Conservation (phyloP, 2,329 filamentous ascomycete species). For the Pyrenophora tritici-repentis region DNA sequence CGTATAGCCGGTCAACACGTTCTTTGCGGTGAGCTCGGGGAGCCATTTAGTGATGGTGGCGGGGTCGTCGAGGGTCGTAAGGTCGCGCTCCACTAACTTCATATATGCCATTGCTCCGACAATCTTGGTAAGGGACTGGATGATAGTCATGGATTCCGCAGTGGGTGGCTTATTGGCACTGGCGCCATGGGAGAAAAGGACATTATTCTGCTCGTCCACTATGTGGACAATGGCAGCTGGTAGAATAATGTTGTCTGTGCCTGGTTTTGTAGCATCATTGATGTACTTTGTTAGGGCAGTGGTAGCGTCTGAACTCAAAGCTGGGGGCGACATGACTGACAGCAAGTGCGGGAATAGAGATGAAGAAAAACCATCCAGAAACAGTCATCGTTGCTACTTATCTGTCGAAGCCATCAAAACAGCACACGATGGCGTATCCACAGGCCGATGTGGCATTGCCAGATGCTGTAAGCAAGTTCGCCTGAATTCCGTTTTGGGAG, state of each 20-base stretch:
- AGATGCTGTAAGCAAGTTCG: no score
- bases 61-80: slow-evolving; percentile 25
- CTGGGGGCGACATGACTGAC: neutral
- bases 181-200: slow-evolving; percentile 27
- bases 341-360: neutral
- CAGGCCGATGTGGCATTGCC: no score
- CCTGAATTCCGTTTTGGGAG: no score
- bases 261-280: slow-evolving; percentile 1
- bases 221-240: slow-evolving; percentile 30
- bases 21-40: slow-evolving; percentile 28
- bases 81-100: slow-evolving; percentile 27
- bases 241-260: slow-evolving; percentile 2
- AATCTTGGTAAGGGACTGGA: slow-evolving; percentile 33
- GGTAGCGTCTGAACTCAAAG: neutral
- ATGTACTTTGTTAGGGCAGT: neutral
- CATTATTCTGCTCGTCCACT: slow-evolving; percentile 17
- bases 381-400: no score
- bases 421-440: no score
- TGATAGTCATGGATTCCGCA: slow-evolving; percentile 17
- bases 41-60: slow-evolving; percentile 18
- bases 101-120: slow-evolving; percentile 31
- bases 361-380: neutral
- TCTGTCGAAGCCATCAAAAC: no score
- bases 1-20: slow-evolving; percentile 22
- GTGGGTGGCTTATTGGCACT: slow-evolving; percentile 12